Base-by-base conservation (phyloP, 208 protist species). In the Leishmania guyanensis region DNA sequence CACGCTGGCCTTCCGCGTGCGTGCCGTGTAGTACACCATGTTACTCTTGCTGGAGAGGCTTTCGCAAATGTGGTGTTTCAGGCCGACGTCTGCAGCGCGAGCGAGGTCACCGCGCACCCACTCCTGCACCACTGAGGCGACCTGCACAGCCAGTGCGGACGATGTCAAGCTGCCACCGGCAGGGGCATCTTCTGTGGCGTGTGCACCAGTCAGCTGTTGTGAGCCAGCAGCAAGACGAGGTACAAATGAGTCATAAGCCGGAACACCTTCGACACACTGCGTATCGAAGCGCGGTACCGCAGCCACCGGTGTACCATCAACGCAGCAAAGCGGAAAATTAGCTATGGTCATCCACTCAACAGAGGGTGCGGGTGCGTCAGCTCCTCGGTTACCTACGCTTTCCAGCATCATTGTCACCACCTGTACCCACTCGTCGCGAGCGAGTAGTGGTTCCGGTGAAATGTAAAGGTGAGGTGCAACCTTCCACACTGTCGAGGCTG, bases 201-300 rank as follows among this genome's bases (percentile, higher is more conserved):
- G 2, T 2, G 39, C 36, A 39, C 9, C 20, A 29, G 20, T 17
- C 6, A 64, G 20, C 53, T 43, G 39, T 33, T 6, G 39, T 33
- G 74, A 26, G 20, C 14, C 17, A 5, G 5, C 56, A 22, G 43
- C 70, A 3, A 79, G 36, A 5, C 77, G 82, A 53, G 82, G 82
- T 20, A 85, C 82, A 39, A 85, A 85, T 26, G 54, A 75, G 66
- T 85, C 82, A 50, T 82, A 79, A 12, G 64, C 70, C 0, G 77
- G 65, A 6, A 14, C 77, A 16, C 64, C 82, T 10, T 78, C 71
- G 3, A 85, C 50, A n/a, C 33, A 0, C 64, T 85, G 82, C 39
- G 50, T 54, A 39, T 85, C 82, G 43, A 58, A 69, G 6, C 82
- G 82, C 20, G 5, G 65, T 14, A 82, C 43, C 33, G 82, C 82